Conservation (phyloP, 2,329 filamentous ascomycete genomes). For the Aspergillus sp. region DNA sequence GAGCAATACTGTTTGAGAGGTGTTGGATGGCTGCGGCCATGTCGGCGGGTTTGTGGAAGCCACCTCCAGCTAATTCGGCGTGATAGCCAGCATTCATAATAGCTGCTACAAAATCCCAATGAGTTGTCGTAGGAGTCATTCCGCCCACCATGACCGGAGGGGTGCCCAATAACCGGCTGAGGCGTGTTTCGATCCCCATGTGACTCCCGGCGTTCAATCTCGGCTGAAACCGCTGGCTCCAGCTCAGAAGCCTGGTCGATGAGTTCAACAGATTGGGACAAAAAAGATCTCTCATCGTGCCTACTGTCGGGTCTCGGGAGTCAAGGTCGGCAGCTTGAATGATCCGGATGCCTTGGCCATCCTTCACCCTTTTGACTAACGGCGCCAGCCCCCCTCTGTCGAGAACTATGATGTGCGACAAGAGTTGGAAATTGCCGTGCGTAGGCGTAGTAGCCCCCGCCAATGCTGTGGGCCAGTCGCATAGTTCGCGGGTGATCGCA, state of each 20-base stretch:
- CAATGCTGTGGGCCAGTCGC: conserved; percentile 19
- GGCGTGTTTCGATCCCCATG: conserved; percentile 93
- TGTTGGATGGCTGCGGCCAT: conserved; percentile 49
- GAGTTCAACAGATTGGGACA: conserved; percentile 12
- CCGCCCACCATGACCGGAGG: conserved; percentile 88
- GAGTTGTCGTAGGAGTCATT: conserved; percentile 88
- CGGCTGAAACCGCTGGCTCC: conserved; percentile 94
- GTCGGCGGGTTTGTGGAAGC: conserved; percentile 48
- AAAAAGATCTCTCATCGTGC: conserved; percentile 17
- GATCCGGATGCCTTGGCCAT: conserved; percentile 16
- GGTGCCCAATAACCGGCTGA: conserved; percentile 81
- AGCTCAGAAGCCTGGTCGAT: conserved; percentile 83
- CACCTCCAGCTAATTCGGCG: conserved; percentile 51
- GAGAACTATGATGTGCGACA: conserved; percentile 18
- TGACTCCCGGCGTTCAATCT: conserved; percentile 77
- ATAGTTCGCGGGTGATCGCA: conserved; percentile 15
- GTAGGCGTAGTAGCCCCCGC: background rate
- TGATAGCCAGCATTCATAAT: conserved; percentile 53
- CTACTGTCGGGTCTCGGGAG: conserved; percentile 15
- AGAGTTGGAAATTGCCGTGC: background rate
- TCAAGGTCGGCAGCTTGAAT: conserved; percentile 16
- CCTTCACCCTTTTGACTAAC: conserved; percentile 13
- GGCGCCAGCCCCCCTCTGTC: conserved; percentile 18
- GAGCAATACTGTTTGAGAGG: conserved; percentile 64
- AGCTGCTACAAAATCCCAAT: conserved; percentile 64